Base-by-base conservation (phyloP, 331 rosid genomes). In the Phaseolus coccineus region DNA sequence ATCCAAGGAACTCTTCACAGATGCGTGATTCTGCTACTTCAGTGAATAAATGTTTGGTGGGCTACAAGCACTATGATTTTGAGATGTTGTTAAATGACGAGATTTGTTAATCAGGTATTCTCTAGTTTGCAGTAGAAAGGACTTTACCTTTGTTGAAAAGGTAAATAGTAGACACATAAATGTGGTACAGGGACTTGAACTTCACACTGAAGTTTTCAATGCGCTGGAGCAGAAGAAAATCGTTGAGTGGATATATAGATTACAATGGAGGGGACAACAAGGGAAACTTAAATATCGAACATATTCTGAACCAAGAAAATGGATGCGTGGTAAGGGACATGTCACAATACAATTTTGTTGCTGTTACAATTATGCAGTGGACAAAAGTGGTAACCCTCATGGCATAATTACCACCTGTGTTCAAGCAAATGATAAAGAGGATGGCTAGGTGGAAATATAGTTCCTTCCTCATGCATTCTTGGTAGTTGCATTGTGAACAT, bases 251-350 rank as follows among this genome's bases (percentile, higher is more conserved):
- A 74, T 88, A 67, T 81, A 90, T 65, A 55, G 72, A 44, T 51
- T 91, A 59, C 87, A 90, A 65, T 50, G 71, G 64, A 87, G n/a
- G 84, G 94, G 91, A 27, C 62, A 57, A 83, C 80, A 72, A 6
- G 87, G 90, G 16, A 81, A 51, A 22, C 89, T 90, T 44, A 84
- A 24, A 85, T 86, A 59, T 33, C 85, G 94, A 70, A 92, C 98
- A 8, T 94, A 78, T 83, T 82, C 93, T 3, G 92, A 92, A 76
- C 97, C 98, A 13, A 86, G 77, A 69, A 95, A 84, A 88, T 92
- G 97, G 97, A 95, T 91, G 97, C 92, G 89, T 71, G 98, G 98
- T 50, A 92, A 95, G 85, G 97, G 98, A 39, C 94, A 96, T 3
- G 88, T 87, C 19, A 92, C 96, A 1, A 69, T 92, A 31, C 98